Conservation (phyloP, 345 rosid genomes). For the Bruguiera sexangula region DNA sequence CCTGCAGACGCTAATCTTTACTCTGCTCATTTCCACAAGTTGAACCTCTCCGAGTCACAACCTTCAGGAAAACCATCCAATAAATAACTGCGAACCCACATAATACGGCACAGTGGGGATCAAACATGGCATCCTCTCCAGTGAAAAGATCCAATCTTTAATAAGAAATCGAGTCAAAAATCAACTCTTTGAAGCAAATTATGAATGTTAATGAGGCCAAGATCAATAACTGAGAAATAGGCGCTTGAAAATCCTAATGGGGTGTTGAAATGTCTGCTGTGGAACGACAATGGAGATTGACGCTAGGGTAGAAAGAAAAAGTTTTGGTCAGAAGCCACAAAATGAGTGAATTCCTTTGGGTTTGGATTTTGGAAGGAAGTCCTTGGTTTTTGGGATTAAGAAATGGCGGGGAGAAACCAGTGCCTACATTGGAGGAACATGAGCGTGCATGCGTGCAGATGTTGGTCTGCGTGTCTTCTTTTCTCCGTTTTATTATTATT, state of each 20-base stretch:
- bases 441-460: not conserved
- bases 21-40: slow-evolving; percentile 30
- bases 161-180: not conserved
- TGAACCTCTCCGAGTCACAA: slow-evolving; percentile 19
- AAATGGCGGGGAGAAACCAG: slow-evolving; percentile 43
- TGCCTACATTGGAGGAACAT: slow-evolving; percentile 30
- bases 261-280: not conserved
- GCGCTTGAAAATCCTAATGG: slow-evolving; percentile 5
- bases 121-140: slow-evolving; percentile 31
- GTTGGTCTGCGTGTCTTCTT: too few species aligned
- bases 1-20: slow-evolving; percentile 29
- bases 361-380: slow-evolving; percentile 32
- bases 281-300: slow-evolving; percentile 3
- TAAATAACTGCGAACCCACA: slow-evolving; percentile 8
- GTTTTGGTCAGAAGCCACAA: slow-evolving; percentile 2
- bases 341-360: slow-evolving; percentile 23
- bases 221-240: slow-evolving; percentile 10
- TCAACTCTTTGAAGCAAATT: slow-evolving; percentile 13
- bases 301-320: not conserved
- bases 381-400: slow-evolving; percentile 38
- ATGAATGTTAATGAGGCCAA: not conserved
- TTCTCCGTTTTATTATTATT: too few species aligned
- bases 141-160: slow-evolving; percentile 10
- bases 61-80: slow-evolving; percentile 14
- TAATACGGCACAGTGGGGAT: slow-evolving; percentile 13